Conservation (phyloP, 2,329 filamentous ascomycete genomes). For the Trichoderma asperellum region DNA sequence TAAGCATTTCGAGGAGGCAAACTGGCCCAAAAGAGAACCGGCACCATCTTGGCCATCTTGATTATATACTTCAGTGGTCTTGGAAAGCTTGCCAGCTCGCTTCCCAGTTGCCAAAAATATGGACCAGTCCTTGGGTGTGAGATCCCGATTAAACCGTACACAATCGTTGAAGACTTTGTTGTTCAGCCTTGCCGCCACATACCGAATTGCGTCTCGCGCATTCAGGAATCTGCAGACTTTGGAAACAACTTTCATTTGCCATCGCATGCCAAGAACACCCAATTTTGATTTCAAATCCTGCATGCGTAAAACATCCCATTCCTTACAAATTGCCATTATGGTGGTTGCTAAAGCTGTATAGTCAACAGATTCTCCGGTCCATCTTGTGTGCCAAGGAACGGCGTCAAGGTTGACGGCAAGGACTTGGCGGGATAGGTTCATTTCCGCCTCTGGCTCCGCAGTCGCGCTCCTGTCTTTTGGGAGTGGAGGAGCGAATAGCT, state of each 20-base stretch:
- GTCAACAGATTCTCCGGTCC: conserved; percentile 63
- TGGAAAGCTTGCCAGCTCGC: conserved; percentile 38
- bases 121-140: conserved; percentile 60
- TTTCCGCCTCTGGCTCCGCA: conserved; percentile 38
- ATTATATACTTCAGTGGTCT: conserved; percentile 32
- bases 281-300: conserved; percentile 62
- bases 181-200: conserved; percentile 59
- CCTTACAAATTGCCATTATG: conserved; percentile 60
- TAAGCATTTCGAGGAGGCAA: conserved; percentile 35
- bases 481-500: conserved; percentile 55
- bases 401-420: conserved; percentile 54
- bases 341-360: conserved; percentile 61
- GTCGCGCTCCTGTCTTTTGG: conserved; percentile 41
- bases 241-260: conserved; percentile 64
- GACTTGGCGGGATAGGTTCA: conserved; percentile 46
- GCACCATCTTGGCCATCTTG: conserved; percentile 36
- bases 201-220: conserved; percentile 58
- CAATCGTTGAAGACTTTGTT: conserved; percentile 64
- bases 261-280: conserved; percentile 57
- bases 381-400: conserved; percentile 59
- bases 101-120: conserved; percentile 57
- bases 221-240: conserved; percentile 63
- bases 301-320: conserved; percentile 62
- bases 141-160: conserved; percentile 60
- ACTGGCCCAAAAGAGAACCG: conserved; percentile 32